These are phyloP conservation scores for Oehlia diaphana DNA, from an alignment of 192 early-diverging fungal genomes.

Conservation along the genomic window DNA sequence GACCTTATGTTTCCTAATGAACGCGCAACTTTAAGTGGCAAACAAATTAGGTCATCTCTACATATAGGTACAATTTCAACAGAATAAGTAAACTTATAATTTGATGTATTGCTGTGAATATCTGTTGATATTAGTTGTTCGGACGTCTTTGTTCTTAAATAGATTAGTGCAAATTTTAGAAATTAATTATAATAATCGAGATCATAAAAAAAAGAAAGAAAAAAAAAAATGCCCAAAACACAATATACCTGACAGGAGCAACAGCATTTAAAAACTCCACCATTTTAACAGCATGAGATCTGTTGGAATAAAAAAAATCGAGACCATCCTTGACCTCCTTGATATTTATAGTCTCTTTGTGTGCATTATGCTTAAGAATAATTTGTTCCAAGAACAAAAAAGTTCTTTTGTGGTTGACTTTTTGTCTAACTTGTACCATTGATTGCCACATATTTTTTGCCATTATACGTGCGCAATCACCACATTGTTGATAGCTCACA, in stretches of 20 bases:
- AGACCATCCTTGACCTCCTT: constrained; percentile 95
- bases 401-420: constrained; percentile 96
- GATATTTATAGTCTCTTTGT: constrained; percentile 98
- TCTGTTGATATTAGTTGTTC: constrained; percentile 97
- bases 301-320: constrained; percentile 93
- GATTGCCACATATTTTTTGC: constrained; percentile 99
- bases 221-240: background rate
- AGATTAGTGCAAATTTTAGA: background rate
- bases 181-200: background rate
- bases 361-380: constrained; percentile 96
- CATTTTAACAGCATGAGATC: constrained; percentile 94
- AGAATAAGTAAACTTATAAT: constrained; percentile 97
- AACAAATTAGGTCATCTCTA: constrained; percentile 90
- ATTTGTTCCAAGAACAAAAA: constrained; percentile 98
- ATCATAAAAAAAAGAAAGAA: background rate
- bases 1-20: constrained; percentile 74
- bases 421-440: constrained; percentile 96
- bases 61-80: constrained; percentile 95
- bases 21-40: constrained; percentile 85
- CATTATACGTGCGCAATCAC: constrained; percentile 91
- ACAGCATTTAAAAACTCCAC: constrained; percentile 88
- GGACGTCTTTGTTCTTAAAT: constrained; percentile 76
- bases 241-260: constrained; percentile 69
- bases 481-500: constrained; percentile 90
- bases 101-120: constrained; percentile 85